These are phyloP conservation scores for Acacia crassicarpa DNA, from an alignment of 306 rosid species.

Conservation along the genomic window DNA sequence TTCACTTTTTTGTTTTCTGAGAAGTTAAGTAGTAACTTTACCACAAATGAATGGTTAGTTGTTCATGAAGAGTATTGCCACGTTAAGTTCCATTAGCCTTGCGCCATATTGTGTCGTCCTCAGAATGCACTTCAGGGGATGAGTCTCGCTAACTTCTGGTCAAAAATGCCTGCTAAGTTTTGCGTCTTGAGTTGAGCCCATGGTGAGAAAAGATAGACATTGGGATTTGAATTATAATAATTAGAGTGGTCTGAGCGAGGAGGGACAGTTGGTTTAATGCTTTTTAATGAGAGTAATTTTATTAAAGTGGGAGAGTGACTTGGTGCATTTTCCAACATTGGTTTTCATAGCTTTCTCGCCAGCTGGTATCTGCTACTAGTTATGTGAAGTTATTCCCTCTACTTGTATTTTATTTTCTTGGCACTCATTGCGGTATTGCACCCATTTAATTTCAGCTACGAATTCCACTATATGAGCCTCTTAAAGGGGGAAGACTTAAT, in stretches of 20 bases:
- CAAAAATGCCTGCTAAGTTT: slow-evolving; percentile 34
- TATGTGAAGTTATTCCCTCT: slow-evolving; percentile 14
- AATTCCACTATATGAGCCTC: background rate
- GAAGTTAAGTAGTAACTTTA: background rate
- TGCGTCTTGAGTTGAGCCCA: background rate
- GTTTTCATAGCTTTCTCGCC: slow-evolving; percentile 26
- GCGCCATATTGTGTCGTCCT: background rate
- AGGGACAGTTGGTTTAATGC: slow-evolving; percentile 36
- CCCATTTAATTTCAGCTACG: slow-evolving; percentile 23
- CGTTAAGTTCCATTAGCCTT: background rate
- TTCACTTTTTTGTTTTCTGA: background rate
- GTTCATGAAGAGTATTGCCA: background rate
- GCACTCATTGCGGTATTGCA: slow-evolving; percentile 26
- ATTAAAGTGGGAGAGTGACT: slow-evolving; percentile 34
- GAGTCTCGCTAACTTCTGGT: slow-evolving; percentile 31
- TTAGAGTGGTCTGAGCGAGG: slow-evolving; percentile 31
- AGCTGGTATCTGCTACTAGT: slow-evolving; percentile 19
- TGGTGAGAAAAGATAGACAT: slow-evolving; percentile 47
- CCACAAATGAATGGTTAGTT: background rate
- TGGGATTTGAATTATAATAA: slow-evolving; percentile 63
- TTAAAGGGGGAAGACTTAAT: slow-evolving; percentile 27
- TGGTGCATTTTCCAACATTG: slow-evolving; percentile 39
- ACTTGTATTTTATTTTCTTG: slow-evolving; percentile 6
- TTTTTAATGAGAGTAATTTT: background rate
- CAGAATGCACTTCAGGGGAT: background rate